Conservation (phyloP, 2,329 filamentous ascomycete genomes). For the Diaporthe longicolla region DNA sequence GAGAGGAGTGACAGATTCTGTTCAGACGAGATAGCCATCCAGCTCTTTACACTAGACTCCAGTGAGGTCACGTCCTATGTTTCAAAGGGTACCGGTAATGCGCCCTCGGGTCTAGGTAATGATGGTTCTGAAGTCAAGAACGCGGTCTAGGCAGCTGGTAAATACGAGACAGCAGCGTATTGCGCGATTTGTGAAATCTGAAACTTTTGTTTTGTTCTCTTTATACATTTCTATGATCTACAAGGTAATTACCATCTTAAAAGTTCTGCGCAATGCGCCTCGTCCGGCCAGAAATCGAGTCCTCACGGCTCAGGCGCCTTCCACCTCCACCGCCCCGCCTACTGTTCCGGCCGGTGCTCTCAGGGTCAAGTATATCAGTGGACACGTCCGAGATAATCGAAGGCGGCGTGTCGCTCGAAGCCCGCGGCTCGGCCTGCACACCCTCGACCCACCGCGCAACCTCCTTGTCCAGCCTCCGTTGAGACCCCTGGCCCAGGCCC, state of each 20-base stretch:
- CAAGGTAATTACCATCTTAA: not conserved
- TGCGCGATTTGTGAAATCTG: not conserved
- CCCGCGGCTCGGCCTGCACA: conserved; percentile 18
- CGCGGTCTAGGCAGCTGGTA: too few relatives aligned
- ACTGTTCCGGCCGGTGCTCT: not conserved
- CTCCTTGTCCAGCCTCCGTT: conserved; percentile 21
- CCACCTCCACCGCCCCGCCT: not conserved
- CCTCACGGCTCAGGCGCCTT: not conserved
- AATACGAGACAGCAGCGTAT: too few relatives aligned
- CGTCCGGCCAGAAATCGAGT: not conserved
- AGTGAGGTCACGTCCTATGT: not conserved
- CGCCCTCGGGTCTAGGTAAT: too few relatives aligned
- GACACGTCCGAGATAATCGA: conserved; percentile 13
- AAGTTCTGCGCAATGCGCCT: conserved; percentile 31
- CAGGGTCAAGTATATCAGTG: not conserved
- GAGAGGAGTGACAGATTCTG: not conserved
- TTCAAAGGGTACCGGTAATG: not conserved
- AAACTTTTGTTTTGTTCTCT: not conserved
- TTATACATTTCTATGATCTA: conserved; percentile 23
- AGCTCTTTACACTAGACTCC: not conserved
- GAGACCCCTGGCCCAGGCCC: conserved; percentile 36
- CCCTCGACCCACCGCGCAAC: conserved; percentile 15
- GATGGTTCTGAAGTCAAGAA: too few relatives aligned
- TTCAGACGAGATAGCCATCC: not conserved
- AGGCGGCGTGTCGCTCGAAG: conserved; percentile 5